Conservation (phyloP, 2,329 filamentous ascomycete species). For the Aspergillus sp. region DNA sequence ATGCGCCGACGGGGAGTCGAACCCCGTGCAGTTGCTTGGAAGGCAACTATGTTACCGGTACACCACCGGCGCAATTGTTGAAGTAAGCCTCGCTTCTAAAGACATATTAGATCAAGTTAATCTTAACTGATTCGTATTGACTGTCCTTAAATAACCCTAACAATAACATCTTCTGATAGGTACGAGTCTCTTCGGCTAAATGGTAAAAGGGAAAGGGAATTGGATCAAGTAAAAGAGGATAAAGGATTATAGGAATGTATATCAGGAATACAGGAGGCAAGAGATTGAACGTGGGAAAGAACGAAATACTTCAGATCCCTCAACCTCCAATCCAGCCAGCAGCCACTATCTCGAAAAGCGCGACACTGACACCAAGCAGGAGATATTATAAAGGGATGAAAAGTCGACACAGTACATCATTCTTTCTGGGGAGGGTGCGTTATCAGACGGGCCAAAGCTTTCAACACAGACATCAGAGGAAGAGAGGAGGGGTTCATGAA, state of each 20-base stretch:
- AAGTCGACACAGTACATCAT: constrained; percentile 29
- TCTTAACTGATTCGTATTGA: constrained; percentile 13
- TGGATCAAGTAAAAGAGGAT: constrained; percentile 16
- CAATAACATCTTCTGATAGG: constrained; percentile 16
- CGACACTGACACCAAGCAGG: constrained; percentile 23
- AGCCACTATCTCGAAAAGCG: constrained; percentile 15
- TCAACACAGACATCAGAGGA: constrained; percentile 16
- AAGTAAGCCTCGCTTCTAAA: background rate
- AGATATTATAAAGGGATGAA: constrained; percentile 26
- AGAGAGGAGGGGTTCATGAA: constrained; percentile 13
- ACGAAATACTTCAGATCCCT: constrained; percentile 26
- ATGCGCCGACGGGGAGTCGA: background rate
- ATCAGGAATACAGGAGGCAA: constrained; percentile 28
- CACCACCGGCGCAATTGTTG: background rate
- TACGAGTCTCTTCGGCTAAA: constrained; percentile 11
- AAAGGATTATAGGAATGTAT: constrained; percentile 27
- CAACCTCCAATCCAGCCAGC: constrained; percentile 21
- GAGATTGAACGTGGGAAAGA: constrained; percentile 22
- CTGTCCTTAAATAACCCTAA: constrained; percentile 15
- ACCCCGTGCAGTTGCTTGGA: background rate
- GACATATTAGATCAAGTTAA: background rate
- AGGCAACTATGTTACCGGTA: background rate
- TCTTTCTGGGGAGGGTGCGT: constrained; percentile 20
- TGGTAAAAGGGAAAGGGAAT: constrained; percentile 20
- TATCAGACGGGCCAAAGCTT: constrained; percentile 16